These are phyloP conservation scores for Clarireedia paspali DNA, from an alignment of 2,329 filamentous ascomycete genomes.

Conservation along the genomic window DNA sequence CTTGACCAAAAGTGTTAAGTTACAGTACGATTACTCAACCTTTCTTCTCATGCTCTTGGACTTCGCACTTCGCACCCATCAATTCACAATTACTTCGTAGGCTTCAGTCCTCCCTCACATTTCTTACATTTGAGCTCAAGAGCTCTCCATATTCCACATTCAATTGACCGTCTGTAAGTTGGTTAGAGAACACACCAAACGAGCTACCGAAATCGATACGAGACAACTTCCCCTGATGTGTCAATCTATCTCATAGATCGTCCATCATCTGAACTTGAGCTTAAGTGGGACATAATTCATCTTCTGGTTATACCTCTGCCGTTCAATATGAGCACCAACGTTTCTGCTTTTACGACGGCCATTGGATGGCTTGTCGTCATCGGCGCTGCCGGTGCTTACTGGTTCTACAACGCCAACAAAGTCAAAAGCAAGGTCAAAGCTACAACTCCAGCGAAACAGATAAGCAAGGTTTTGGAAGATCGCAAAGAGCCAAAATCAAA, in stretches of 20 bases:
- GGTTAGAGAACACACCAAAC: neutral
- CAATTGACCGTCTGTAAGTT: neutral
- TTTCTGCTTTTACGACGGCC: constrained; percentile 27
- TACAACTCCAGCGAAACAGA: constrained; percentile 12
- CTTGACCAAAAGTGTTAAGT: too few relatives aligned
- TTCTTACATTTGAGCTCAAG: neutral
- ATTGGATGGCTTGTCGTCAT: constrained; percentile 32
- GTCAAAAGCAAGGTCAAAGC: constrained; percentile 16
- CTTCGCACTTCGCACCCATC: too few relatives aligned
- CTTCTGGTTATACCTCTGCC: neutral
- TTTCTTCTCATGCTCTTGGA: too few relatives aligned
- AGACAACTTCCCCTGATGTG: neutral
- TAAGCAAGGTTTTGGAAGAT: constrained; percentile 17
- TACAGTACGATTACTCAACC: too few relatives aligned
- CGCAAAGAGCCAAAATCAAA: constrained; percentile 24
- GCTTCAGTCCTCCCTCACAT: neutral
- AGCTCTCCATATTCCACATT: too few relatives aligned
- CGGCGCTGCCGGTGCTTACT: constrained; percentile 26
- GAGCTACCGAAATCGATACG: neutral
- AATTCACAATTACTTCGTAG: too few relatives aligned
- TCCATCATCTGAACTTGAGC: neutral
- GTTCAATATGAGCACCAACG: constrained; percentile 11
- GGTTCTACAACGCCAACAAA: constrained; percentile 18
- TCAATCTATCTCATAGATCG: constrained; percentile 1
- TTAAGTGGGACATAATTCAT: neutral